These are phyloP conservation scores for Blastobotrys buckinghamii DNA, from an alignment of 1,139 yeast species.

Conservation along the genomic window DNA sequence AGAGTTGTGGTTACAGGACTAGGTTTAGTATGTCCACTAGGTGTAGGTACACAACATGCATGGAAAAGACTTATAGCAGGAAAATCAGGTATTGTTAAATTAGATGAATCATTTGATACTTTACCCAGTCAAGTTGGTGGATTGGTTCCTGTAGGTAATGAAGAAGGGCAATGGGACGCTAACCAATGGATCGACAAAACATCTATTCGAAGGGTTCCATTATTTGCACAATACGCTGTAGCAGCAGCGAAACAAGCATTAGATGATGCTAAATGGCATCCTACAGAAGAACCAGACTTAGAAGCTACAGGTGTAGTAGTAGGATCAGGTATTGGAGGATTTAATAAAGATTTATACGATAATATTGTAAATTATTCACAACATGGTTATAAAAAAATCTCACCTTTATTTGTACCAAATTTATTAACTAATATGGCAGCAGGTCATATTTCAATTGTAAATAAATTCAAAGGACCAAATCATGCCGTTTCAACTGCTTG, in stretches of 20 bases:
- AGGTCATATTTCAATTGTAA: constrained; percentile 78
- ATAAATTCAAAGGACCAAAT: constrained; percentile 75
- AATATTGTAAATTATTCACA: constrained; percentile 47
- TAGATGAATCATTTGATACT: constrained; percentile 47
- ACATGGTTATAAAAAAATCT: constrained; percentile 64
- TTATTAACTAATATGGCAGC: constrained; percentile 90
- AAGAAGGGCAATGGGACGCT: constrained; percentile 49
- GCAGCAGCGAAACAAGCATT: constrained; percentile 77
- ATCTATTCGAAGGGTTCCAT: constrained; percentile 53
- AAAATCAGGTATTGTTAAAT: constrained; percentile 34
- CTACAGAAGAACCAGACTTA: constrained; percentile 34
- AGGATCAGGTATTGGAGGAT: constrained; percentile 91
- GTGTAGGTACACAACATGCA: constrained; percentile 38
- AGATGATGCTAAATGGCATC: constrained; percentile 52
- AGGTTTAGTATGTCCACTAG: constrained; percentile 82
- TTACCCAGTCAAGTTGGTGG: constrained; percentile 79
- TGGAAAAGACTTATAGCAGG: constrained; percentile 35
- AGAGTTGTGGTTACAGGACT: constrained; percentile 90
- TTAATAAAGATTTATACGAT: constrained; percentile 61
- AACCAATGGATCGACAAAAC: constrained; percentile 31
- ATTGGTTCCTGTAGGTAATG: constrained; percentile 53
- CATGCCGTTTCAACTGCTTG: constrained; percentile 93
- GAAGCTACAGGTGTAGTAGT: constrained; percentile 62
- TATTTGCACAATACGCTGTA: constrained; percentile 72
- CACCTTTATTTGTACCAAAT: constrained; percentile 83